Base-by-base conservation (phyloP, 1,139 yeast genomes). In the Saccharomyces hybrid region DNA sequence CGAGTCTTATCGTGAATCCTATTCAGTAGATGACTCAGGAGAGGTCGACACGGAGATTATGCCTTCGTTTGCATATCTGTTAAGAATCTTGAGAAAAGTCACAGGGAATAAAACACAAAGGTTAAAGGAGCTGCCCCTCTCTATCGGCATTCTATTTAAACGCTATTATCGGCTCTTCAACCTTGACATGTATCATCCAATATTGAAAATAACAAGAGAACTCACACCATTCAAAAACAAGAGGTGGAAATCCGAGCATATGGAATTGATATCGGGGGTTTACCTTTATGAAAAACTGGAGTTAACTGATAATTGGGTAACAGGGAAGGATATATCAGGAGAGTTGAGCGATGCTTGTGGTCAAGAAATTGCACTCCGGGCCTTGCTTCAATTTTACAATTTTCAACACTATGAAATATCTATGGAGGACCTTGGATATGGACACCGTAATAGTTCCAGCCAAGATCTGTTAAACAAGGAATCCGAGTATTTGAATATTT, bases 231-330 rank as follows among this genome's bases (percentile, higher is more conserved):
- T 85, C 69, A 91, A 88, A 62, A 97, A 97, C 20, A 82, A 95
- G 57, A 90, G 91, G 69, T 93, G 99, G 99, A 85, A 90, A 62
- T 81, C 90, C 13, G 80, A 83, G 59, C 95, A 93, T 67, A 93
- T 95, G 98, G 96, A 90, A 62, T 74, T 93, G 54, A 88, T 95
- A 6, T 89, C 97, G 0, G 84, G 88, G 57, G 90, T 93, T 1
- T 93, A 88, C 65, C 71, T 93, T 49, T 84, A 88, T 64, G 80
- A 90, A 62, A 80, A 83, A 59, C 73, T 91, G 32, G 81, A 83
- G 16, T 72, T 93, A 52, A 80, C 84, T 57, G 98, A 91, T 65
- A 85, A 84, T 63, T 93, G 99, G 99, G 76, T 93, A 29, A 84
- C 90, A 55, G 96, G 96, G 0, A 80, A 80, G 56, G 96, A 88